These are phyloP conservation scores for Syzygium jambos DNA, from an alignment of 345 rosid species.

Conservation along the genomic window DNA sequence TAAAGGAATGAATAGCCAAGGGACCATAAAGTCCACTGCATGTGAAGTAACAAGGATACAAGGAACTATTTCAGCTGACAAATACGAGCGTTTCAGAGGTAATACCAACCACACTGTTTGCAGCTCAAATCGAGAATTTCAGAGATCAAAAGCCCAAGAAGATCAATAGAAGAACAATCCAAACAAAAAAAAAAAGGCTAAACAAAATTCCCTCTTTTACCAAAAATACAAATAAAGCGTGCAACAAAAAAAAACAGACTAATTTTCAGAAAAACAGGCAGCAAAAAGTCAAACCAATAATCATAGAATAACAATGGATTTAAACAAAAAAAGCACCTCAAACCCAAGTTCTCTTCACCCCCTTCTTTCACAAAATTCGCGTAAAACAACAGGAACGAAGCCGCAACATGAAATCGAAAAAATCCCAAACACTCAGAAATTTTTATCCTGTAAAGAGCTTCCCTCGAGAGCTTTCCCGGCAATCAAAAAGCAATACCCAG, in stretches of 20 bases:
- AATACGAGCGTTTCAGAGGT: not conserved
- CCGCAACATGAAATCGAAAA: not conserved
- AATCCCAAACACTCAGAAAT: not conserved
- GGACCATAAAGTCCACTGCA: not conserved
- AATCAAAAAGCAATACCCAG: not conserved
- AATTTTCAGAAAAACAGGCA: not conserved
- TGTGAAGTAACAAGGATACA: not conserved
- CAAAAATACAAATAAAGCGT: not conserved
- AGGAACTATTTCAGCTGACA: not conserved
- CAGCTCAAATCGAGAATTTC: not conserved
- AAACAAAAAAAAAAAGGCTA: not conserved
- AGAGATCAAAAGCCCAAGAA: not conserved
- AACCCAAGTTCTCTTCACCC: not conserved
- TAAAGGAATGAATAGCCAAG: not conserved
- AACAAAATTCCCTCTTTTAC: not conserved
- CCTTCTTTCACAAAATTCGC: not conserved
- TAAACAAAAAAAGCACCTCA: not conserved
- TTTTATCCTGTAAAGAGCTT: not conserved
- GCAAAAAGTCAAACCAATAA: not conserved
- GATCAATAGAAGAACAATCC: not conserved
- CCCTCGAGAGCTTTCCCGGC: not conserved
- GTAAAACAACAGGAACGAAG: not conserved
- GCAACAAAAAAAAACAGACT: not conserved
- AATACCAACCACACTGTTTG: not conserved
- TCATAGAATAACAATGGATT: not conserved